These are phyloP conservation scores for Candida sanyiensis DNA, from an alignment of 805 yeast genomes.

Conservation along the genomic window DNA sequence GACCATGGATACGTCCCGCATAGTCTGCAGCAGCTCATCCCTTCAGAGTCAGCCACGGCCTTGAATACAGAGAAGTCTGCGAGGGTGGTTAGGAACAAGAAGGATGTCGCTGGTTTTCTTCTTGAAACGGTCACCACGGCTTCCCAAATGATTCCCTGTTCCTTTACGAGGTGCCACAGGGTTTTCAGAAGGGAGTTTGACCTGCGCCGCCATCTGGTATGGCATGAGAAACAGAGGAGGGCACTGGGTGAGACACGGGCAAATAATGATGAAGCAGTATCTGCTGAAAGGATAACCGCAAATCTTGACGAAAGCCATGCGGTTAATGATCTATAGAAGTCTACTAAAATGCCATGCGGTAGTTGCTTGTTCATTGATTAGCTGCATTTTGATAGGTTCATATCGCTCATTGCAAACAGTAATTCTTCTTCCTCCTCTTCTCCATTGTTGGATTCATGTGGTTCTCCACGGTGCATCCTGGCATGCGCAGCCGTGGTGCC, in stretches of 20 bases:
- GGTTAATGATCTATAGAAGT: not conserved
- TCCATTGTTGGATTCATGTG: constrained; percentile 18
- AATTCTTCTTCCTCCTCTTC: constrained; percentile 61
- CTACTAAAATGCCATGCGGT: not conserved
- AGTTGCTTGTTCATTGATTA: not conserved
- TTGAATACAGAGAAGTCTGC: constrained; percentile 22
- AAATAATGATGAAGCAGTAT: constrained; percentile 2
- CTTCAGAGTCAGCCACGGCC: constrained; percentile 2
- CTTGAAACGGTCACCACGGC: constrained; percentile 28
- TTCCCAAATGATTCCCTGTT: constrained; percentile 37
- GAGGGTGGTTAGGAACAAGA: constrained; percentile 22
- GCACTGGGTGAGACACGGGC: constrained; percentile 5
- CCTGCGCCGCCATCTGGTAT: constrained; percentile 42
- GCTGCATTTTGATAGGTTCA: constrained; percentile 38
- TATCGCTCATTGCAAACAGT: constrained; percentile 69
- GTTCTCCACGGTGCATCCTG: constrained; percentile 22
- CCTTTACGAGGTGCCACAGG: constrained; percentile 46
- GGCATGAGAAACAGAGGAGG: constrained; percentile 39
- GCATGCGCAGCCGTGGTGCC: constrained; percentile 29
- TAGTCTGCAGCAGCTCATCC: constrained; percentile 6
- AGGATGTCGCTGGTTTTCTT: constrained; percentile 27
- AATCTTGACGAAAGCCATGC: no score
- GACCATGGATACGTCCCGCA: constrained; percentile 31
- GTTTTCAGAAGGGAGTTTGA: constrained; percentile 46
- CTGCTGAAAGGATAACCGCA: no score